Conservation (phyloP, 345 rosid genomes). For the Gossypium australe region DNA sequence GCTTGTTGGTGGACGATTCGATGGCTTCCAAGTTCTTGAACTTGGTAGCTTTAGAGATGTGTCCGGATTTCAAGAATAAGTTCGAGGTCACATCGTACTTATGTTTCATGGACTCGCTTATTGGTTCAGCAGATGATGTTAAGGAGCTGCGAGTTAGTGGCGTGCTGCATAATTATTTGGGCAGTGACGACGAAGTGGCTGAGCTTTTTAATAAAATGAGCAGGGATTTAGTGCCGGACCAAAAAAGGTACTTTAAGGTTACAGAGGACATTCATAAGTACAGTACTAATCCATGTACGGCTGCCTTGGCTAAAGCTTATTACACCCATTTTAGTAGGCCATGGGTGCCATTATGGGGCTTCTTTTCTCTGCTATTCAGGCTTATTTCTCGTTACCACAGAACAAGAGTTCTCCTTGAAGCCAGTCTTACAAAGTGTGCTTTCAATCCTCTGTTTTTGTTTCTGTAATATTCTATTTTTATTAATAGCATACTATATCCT, state of each 20-base stretch:
- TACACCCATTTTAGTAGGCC: background rate
- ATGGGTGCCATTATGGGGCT: background rate
- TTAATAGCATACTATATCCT: too few relatives aligned
- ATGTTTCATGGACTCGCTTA: slow-evolving; percentile 10
- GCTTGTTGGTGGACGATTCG: slow-evolving; percentile 1
- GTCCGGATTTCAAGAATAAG: background rate
- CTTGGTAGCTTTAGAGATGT: slow-evolving; percentile 15
- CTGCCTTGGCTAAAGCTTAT: background rate
- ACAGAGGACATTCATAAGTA: background rate
- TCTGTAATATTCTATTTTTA: background rate
- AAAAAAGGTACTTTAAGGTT: background rate
- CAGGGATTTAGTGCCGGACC: background rate
- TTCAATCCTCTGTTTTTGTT: background rate
- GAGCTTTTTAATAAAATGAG: slow-evolving; percentile 15
- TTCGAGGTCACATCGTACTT: slow-evolving; percentile 5
- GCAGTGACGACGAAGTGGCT: slow-evolving; percentile 18
- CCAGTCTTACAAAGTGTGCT: background rate
- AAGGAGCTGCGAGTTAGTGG: background rate
- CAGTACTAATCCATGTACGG: background rate
- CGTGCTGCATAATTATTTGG: background rate
- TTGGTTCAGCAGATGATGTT: slow-evolving; percentile 4
- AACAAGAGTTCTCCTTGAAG: background rate
- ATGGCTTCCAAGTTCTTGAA: slow-evolving; percentile 11
- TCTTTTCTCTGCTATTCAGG: slow-evolving; percentile 3
- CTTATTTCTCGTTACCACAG: background rate